Conservation (phyloP, 1,139 yeast species). For the Meyerozyma smithsonii region DNA sequence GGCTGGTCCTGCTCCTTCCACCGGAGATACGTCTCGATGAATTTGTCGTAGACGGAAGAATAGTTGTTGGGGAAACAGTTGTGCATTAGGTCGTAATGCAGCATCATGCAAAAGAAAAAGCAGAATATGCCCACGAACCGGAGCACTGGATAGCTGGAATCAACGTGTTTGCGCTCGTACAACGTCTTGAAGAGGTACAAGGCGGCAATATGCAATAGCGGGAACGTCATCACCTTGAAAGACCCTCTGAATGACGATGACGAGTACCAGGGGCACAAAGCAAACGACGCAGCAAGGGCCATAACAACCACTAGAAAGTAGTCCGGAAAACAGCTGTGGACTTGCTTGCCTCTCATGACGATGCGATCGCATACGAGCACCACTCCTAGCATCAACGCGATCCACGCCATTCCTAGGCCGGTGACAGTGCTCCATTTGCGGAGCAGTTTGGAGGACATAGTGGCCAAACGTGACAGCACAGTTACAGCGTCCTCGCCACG, state of each 20-base stretch:
- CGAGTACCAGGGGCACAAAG: background rate
- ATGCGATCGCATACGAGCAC: background rate
- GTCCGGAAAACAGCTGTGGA: background rate
- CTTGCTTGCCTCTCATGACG: background rate
- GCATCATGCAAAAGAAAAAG: background rate
- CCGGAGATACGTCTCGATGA: background rate
- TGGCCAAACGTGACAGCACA: background rate
- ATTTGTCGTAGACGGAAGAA: background rate
- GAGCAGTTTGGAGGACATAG: background rate
- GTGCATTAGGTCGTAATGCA: background rate
- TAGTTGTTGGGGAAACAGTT: background rate
- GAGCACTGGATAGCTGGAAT: background rate
- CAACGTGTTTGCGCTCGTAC: background rate
- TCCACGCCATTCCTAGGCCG: background rate
- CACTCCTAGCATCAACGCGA: background rate
- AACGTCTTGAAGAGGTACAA: background rate
- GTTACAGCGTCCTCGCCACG: background rate
- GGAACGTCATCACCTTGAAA: background rate
- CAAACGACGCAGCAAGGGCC: background rate
- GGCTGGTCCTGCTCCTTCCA: background rate
- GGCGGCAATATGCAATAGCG: background rate
- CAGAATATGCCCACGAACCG: background rate
- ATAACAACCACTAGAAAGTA: background rate
- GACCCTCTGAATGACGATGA: background rate
- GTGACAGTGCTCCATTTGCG: background rate